Evolutionary conservation across 2,329 filamentous ascomycete genomes (phyloP).

Genomic region (Colletotrichum tropicicola): DNA sequence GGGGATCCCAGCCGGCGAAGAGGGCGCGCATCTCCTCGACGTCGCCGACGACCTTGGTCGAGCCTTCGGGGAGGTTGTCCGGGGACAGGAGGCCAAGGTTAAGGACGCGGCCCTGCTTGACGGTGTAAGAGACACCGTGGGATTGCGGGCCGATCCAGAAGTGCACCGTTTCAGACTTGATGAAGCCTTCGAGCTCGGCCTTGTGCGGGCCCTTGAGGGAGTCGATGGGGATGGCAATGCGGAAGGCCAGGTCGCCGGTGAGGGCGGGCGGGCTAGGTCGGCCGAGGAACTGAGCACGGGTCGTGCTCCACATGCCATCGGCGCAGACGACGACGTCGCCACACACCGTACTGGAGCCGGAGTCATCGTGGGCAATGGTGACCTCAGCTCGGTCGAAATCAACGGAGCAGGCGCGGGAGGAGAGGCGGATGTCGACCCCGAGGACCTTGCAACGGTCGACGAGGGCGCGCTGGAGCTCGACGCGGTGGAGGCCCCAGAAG

Average conservation of each 20-base stretch:
- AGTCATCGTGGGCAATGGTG: constrained; percentile 33
- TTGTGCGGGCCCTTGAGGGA: constrained; percentile 52
- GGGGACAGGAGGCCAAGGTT: constrained; percentile 47
- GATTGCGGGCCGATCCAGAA: constrained; percentile 62
- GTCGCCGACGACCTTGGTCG: constrained; percentile 37
- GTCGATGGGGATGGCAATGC: constrained; percentile 57
- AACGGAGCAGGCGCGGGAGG: constrained; percentile 14
- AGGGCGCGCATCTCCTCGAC: constrained; percentile 44
- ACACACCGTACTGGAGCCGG: constrained; percentile 37
- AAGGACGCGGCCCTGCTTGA: constrained; percentile 51
- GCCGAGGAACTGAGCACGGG: constrained; percentile 54
- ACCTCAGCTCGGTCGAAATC: constrained; percentile 35
- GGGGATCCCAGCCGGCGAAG: constrained; percentile 46
- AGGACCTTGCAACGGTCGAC: constrained; percentile 47
- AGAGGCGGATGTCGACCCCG: constrained; percentile 41
- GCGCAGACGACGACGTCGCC: constrained; percentile 57
- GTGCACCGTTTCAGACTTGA: constrained; percentile 57
- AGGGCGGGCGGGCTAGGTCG: constrained; percentile 52
- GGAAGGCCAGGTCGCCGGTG: constrained; percentile 66
- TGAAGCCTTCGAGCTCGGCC: constrained; percentile 50
- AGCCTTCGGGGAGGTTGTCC: constrained; percentile 27
- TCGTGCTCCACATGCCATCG: constrained; percentile 55
- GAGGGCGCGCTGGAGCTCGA: constrained; percentile 55
- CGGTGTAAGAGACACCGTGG: constrained; percentile 59
- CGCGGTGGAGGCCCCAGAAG: constrained; percentile 59